Evolutionary conservation across 345 rosid genomes (phyloP), one percentile per base, ranked within the genome.

Genomic region (Bruguiera sexangula): DNA sequence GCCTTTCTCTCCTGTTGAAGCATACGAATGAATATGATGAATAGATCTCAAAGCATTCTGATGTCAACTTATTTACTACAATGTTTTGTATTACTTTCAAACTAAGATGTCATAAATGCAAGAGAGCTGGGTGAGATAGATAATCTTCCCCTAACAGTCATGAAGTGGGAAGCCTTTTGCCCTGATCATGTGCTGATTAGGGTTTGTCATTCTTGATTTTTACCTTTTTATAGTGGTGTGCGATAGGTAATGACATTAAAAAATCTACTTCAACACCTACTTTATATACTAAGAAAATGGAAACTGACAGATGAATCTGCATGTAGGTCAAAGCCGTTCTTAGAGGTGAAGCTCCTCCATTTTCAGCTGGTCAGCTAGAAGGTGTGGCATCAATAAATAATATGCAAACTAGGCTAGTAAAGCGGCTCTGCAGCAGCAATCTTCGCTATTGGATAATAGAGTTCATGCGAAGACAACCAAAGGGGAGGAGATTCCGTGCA

Each of bases 371-470:
- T 76, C 93, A 89, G 77, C 84, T 94, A 66, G 99, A 94, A 82
- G 96, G 89, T 60, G 85, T 91, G 32, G 95, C 92, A 73, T 88
- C 96, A 56, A 48, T 74, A 7, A 84, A 88, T 55, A 88, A 87
- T 73, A 83, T 89, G 85, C 93, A 88, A 58, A 60, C 75, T 69
- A 83, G 81, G 76, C 66, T 77, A 18, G 87, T 77, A 64, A 89
- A 85, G 77, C 87, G 67, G 83, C 91, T 94, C 69, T 81, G 82
- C 54, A 78, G 62, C 78, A 85, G 67, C 36, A 80, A 92, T 75
- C 95, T 91, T 46, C 93, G 92, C 34, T 94, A 94, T 82, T 94
- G 99, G 99, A 86, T 82, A 62, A 78, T 91, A 75, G 93, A 91
- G 77, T 88, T 81, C 74, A 70, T 94, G 73, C 87, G 85, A 82